Evolutionary conservation across 148 eudicot genomes (phyloP).

Genomic region (Rheum nobile): DNA sequence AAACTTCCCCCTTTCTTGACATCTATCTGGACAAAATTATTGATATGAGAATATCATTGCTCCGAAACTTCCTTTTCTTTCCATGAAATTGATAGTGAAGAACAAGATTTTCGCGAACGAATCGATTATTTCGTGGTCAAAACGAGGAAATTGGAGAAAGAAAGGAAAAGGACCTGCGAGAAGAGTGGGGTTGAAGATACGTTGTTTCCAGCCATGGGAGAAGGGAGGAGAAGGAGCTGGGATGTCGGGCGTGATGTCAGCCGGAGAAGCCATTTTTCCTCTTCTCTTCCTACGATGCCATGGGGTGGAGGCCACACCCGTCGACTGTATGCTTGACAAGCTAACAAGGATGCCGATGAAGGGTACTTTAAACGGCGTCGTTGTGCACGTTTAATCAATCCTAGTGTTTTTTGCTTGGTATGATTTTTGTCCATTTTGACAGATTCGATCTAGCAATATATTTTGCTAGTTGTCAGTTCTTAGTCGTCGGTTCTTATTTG

Average conservation of each 20-base stretch:
- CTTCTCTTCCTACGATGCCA: background rate
- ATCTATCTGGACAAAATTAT: too few relatives aligned
- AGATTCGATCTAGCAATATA: too few relatives aligned
- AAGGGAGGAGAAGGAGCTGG: constrained; percentile 18
- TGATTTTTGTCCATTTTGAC: background rate
- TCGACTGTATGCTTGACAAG: background rate
- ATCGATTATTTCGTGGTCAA: too few relatives aligned
- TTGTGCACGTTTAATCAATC: background rate
- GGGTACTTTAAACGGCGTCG: background rate
- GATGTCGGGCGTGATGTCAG: constrained; percentile 14
- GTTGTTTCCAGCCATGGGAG: constrained; percentile 40
- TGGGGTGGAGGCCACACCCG: background rate
- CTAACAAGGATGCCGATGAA: background rate
- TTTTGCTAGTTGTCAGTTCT: too few relatives aligned
- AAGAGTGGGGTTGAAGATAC: constrained; percentile 52
- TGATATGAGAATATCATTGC: too few relatives aligned
- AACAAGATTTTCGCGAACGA: too few relatives aligned
- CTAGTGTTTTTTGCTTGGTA: too few relatives aligned
- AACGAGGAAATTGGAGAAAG: constrained; percentile 2
- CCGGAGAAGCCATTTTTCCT: constrained; percentile 10
- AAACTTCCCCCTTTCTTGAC: background rate
- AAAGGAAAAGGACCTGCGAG: constrained; percentile 42
- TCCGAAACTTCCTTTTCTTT: too few relatives aligned
- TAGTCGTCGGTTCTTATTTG: too few relatives aligned
- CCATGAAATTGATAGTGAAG: too few relatives aligned